phyloP scores from a whole-genome alignment of 805 yeast genomes.

The Barnettozyma wickerhamii region DNA sequence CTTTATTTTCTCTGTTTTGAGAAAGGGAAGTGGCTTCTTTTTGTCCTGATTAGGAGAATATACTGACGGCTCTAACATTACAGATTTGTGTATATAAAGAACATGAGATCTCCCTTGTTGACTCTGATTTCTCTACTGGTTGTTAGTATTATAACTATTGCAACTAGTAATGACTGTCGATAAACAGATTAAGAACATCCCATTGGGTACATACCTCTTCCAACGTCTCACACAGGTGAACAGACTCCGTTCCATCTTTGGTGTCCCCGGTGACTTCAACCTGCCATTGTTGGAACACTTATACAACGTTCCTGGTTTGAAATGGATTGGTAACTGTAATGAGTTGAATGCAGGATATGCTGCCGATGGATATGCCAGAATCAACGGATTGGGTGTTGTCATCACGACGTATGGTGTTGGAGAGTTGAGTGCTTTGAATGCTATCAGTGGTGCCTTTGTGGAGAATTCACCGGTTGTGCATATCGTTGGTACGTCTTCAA shows the following conservation, averaged over 20 bases:
- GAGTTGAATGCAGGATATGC: conserved; percentile 90
- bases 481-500: conserved; percentile 77
- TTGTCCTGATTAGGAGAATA: too few relatives aligned
- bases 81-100: too few relatives aligned
- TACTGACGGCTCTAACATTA: too few relatives aligned
- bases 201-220: conserved; percentile 63
- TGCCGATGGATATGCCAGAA: conserved; percentile 81
- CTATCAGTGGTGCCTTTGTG: conserved; percentile 76
- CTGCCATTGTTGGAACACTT: conserved; percentile 62
- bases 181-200: conserved; percentile 24
- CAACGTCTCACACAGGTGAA: conserved; percentile 50
- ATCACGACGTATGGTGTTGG: conserved; percentile 82
- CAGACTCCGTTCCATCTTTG: conserved; percentile 54
- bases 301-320: conserved; percentile 42
- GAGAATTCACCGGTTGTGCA: conserved; percentile 81
- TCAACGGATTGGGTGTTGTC: conserved; percentile 32
- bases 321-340: conserved; percentile 83
- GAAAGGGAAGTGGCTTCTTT: too few relatives aligned
- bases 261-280: conserved; percentile 75
- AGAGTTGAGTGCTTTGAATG: conserved; percentile 81
- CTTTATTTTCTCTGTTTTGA: too few relatives aligned
- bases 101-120: too few relatives aligned
- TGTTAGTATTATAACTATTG: background rate
- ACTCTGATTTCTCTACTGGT: too few relatives aligned
- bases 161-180: conserved; percentile 15